These are phyloP conservation scores for Psilocybe subaeruginosa DNA, from an alignment of 768 basidiomycete genomes.

Conservation along the genomic window DNA sequence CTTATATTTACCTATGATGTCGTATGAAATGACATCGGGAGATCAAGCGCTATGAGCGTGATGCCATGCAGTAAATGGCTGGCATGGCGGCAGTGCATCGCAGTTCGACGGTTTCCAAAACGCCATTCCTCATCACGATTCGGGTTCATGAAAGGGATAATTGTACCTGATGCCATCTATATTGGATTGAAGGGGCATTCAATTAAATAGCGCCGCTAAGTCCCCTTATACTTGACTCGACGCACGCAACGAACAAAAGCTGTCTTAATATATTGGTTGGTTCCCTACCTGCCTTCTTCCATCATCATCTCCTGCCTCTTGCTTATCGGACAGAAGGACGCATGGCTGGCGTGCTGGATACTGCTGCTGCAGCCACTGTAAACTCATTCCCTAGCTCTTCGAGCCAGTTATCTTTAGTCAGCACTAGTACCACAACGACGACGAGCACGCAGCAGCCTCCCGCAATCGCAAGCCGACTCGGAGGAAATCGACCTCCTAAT, in stretches of 20 bases:
- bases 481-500: neutral
- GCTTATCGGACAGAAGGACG: slow-evolving; percentile 2
- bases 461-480: neutral
- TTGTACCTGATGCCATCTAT: slow-evolving; percentile 22
- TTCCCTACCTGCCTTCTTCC: slow-evolving; percentile 15
- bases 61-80: slow-evolving; percentile 24
- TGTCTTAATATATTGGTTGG: slow-evolving; percentile 8
- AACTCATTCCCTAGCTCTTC: neutral
- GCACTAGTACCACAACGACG: too few species aligned
- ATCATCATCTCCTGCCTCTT: neutral
- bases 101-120: slow-evolving; percentile 7
- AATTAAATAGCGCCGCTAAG: slow-evolving; percentile 21
- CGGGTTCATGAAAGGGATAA: slow-evolving; percentile 6
- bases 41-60: slow-evolving; percentile 14
- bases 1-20: neutral
- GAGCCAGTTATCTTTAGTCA: neutral
- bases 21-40: neutral
- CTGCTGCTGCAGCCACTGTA: neutral
- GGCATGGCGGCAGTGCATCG: slow-evolving; percentile 21
- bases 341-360: slow-evolving; percentile 6
- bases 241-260: slow-evolving; percentile 15
- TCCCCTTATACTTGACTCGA: slow-evolving; percentile 12
- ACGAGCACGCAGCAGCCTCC: too few species aligned
- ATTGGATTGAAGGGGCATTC: slow-evolving; percentile 11
- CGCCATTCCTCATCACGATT: slow-evolving; percentile 1